phyloP scores from a whole-genome alignment of 2,329 filamentous ascomycete species.

The Fusarium sp. region DNA sequence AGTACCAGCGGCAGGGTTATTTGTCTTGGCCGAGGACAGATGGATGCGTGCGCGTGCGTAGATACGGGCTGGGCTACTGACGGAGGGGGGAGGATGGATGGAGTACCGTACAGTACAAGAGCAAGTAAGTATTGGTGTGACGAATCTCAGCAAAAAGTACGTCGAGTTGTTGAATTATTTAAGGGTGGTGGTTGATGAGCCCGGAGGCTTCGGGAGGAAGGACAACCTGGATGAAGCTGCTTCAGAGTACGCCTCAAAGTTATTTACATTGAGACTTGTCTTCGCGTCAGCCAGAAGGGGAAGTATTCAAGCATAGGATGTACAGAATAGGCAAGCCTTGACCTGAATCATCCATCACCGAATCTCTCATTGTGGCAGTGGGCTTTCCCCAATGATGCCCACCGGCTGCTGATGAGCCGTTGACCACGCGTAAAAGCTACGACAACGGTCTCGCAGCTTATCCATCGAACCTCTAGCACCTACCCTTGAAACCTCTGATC shows the following conservation, averaged over 20 bases:
- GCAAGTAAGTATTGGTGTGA: slow-evolving; percentile 2
- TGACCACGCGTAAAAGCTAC: background rate
- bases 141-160: background rate
- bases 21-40: slow-evolving; percentile 25
- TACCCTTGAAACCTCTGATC: background rate
- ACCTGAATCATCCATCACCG: background rate
- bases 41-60: slow-evolving; percentile 5
- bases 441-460: background rate
- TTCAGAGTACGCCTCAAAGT: background rate
- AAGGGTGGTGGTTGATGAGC: slow-evolving; percentile 3
- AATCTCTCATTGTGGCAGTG: background rate
- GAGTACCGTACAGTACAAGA: background rate
- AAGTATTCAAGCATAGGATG: background rate
- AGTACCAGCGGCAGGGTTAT: slow-evolving; percentile 31
- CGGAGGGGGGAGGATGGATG: background rate
- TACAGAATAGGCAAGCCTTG: background rate
- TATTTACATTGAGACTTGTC: background rate
- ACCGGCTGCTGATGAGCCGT: background rate
- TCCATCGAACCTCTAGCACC: background rate
- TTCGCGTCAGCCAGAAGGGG: background rate
- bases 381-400: background rate
- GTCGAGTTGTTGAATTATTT: slow-evolving; percentile 2
- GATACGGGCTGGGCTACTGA: background rate
- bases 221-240: background rate
- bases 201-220: slow-evolving; percentile 30